Percentiles rank a stretch among this genome's conserved stretches.
Evolutionary conservation across 2,329 filamentous ascomycete genomes (phyloP).

Genomic region (Aspergillus flavus): DNA sequence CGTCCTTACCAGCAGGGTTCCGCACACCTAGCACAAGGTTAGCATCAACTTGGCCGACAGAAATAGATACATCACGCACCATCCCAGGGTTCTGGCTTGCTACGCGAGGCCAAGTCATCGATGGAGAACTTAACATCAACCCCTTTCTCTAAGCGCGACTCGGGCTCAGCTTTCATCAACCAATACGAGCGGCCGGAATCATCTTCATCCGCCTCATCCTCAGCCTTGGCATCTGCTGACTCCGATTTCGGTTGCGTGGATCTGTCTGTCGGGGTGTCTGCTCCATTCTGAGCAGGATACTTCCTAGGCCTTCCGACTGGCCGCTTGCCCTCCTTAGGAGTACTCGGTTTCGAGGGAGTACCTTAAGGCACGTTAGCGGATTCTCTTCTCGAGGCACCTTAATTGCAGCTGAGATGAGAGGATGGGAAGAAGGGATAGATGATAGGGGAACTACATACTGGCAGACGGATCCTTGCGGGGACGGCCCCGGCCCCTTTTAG

Average conservation of each 20-base stretch:
- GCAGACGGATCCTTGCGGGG: constrained; percentile 31
- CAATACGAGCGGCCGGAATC: constrained; percentile 59
- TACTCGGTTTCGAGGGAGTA: constrained; percentile 19
- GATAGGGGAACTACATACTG: constrained; percentile 9
- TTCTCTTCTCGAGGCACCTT: too few relatives aligned
- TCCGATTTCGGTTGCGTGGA: constrained; percentile 22
- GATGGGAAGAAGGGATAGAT: background rate
- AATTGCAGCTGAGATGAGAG: background rate
- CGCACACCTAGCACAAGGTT: constrained; percentile 44
- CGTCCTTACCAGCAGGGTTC: constrained; percentile 43
- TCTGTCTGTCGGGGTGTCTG: constrained; percentile 14
- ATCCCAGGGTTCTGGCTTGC: constrained; percentile 85
- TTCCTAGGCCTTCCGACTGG: constrained; percentile 30
- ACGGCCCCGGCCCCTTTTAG: constrained; percentile 38
- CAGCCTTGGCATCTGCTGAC: constrained; percentile 14
- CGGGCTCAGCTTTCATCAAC: constrained; percentile 87
- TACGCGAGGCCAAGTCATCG: constrained; percentile 76
- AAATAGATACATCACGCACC: constrained; percentile 56
- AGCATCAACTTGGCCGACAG: constrained; percentile 7
- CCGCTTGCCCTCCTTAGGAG: constrained; percentile 25
- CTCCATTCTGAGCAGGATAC: constrained; percentile 18
- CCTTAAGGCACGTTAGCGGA: constrained; percentile 12
- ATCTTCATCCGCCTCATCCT: constrained; percentile 21
- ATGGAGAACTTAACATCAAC: constrained; percentile 92
- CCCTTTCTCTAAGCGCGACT: constrained; percentile 82